Evolutionary conservation across 2,329 filamentous ascomycete genomes (phyloP).

Genomic region (Penicillium thymicola): DNA sequence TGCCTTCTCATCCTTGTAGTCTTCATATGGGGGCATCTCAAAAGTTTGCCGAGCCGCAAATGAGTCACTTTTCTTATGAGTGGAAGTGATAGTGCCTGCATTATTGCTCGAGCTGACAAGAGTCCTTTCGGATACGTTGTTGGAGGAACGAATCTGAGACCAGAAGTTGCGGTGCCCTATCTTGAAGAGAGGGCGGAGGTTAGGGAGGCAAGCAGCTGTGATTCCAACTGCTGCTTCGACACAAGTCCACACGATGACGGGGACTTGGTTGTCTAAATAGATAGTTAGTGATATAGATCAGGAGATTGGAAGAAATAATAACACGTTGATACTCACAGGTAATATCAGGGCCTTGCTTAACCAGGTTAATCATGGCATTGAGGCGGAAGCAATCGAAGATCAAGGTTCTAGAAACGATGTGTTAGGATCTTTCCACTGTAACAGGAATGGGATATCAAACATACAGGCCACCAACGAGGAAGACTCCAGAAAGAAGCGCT

Average conservation of each 20-base stretch:
- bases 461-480: conserved; percentile 30
- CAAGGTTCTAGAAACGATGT: conserved; percentile 16
- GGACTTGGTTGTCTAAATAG: conserved; percentile 27
- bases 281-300: not conserved
- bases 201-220: conserved; percentile 30
- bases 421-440: not conserved
- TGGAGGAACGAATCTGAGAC: conserved; percentile 16
- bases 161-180: conserved; percentile 18
- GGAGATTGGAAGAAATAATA: not conserved
- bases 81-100: conserved; percentile 1
- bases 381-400: conserved; percentile 29
- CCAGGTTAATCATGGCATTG: conserved; percentile 25
- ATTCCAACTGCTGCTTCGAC: conserved; percentile 31
- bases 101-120: conserved; percentile 2
- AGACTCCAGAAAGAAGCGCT: conserved; percentile 25
- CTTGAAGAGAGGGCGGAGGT: conserved; percentile 28
- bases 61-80: not conserved
- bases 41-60: conserved; percentile 1
- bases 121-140: conserved; percentile 11
- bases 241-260: conserved; percentile 31
- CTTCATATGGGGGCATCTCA: conserved; percentile 8
- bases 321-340: conserved; percentile 23
- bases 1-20: not conserved
- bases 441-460: not conserved
- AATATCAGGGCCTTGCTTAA: conserved; percentile 25